Conservation (phyloP, 2,329 filamentous ascomycete species). For the Paracamarosporium sp. region DNA sequence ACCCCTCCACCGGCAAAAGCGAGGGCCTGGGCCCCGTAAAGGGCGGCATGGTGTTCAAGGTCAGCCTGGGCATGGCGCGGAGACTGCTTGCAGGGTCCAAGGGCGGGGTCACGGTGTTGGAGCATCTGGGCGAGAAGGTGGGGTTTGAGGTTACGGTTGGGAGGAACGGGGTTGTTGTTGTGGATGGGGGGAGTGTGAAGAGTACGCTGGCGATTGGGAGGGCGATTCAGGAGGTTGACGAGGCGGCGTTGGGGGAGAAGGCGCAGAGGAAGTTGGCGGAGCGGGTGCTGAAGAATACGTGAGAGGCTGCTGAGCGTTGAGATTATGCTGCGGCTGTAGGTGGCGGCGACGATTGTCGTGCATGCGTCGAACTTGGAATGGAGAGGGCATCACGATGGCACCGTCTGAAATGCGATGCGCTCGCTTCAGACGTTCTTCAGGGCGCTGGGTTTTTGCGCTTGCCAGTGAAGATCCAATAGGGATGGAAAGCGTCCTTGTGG, state of each 20-base stretch:
- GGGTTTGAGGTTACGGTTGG: slow-evolving; percentile 94
- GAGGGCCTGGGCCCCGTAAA: slow-evolving; percentile 85
- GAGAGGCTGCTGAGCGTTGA: slow-evolving; percentile 7
- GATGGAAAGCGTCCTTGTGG: not conserved
- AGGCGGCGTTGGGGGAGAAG: slow-evolving; percentile 66
- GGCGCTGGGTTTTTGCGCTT: not conserved
- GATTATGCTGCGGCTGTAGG: no score
- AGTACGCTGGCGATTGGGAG: slow-evolving; percentile 79
- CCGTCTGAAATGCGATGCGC: not conserved
- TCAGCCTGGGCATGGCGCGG: slow-evolving; percentile 83
- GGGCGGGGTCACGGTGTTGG: slow-evolving; percentile 72
- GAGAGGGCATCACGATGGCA: not conserved
- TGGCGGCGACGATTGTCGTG: no score
- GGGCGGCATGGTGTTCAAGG: slow-evolving; percentile 84
- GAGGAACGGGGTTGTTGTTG: slow-evolving; percentile 91
- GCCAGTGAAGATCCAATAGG: not conserved
- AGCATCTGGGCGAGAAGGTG: slow-evolving; percentile 81
- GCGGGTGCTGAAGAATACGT: slow-evolving; percentile 66
- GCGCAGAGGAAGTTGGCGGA: slow-evolving; percentile 75
- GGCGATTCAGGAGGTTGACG: slow-evolving; percentile 80
- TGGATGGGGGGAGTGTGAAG: slow-evolving; percentile 77
- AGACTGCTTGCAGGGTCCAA: slow-evolving; percentile 71
- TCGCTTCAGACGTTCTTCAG: not conserved
- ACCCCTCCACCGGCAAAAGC: slow-evolving; percentile 82
- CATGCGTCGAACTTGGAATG: no score